Evolutionary conservation across 2,329 filamentous ascomycete genomes (phyloP), one percentile per base, ranked within the genome.

Genomic region (Pyrenochaeta sp.): DNA sequence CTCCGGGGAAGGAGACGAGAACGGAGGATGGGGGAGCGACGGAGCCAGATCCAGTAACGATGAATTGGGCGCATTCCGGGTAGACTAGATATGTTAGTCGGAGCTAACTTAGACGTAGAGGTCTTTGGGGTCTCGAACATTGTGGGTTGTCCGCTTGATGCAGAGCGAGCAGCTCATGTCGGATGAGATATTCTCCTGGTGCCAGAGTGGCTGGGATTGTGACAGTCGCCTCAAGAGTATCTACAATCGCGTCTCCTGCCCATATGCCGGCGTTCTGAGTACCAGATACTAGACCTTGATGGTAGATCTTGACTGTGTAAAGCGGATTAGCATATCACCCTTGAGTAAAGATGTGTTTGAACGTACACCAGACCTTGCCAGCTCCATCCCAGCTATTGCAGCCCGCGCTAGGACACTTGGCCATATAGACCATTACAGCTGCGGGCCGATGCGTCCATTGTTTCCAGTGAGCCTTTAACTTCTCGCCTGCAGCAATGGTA

Each of bases 391-490:
- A 86, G 42, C 75, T 70, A 24, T 76, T 72, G 69, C 85, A 85
- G 39, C 28, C 45, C 24, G 62, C 53, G 30, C 77, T 78, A 2
- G 81, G 71, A 72, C 84, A 86, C 56, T 83, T 80, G n/a, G 76
- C 77, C 69, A 78, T 73, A 73, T 83, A 86, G 13, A 86, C 83
- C 75, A 86, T 80, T 48, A 87, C 81, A 15, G 84, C 82, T 2
- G 84, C 83, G 61, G 86, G 84, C 39, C 78, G 72, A 69, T 86
- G 84, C 2, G 84, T 86, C 84, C 84, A 86, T 73, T 86, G 84
- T 39, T 74, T 70, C 84, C 84, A 86, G 62, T 80, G 73, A 15
- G 84, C 82, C 9, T 81, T 82, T 51, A 86, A 75, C 44, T 77
- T 80, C 19, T 73, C 65, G 36, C 85, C 85, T 5, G 84, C 82